phyloP scores from a whole-genome alignment of 805 yeast genomes.

The Pichia pseudocactophila region DNA sequence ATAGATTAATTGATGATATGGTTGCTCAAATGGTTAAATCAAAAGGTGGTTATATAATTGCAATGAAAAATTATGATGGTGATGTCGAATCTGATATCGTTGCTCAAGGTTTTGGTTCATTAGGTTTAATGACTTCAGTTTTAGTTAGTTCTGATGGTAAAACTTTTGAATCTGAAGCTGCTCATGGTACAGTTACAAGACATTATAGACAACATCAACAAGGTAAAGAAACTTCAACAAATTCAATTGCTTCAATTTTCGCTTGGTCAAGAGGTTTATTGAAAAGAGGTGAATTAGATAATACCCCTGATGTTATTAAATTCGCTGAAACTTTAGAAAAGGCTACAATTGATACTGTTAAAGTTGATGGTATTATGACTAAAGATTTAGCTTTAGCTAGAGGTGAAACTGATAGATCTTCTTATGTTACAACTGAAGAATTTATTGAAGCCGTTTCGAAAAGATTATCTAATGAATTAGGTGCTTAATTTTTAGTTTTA shows the following conservation, averaged over 20 bases:
- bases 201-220: slow-evolving; percentile 93
- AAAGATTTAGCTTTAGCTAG: slow-evolving; percentile 88
- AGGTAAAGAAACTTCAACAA: slow-evolving; percentile 95
- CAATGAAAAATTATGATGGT: slow-evolving; percentile 96
- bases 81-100: slow-evolving; percentile 95
- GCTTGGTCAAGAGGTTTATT: slow-evolving; percentile 94
- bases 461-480: slow-evolving; percentile 36
- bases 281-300: slow-evolving; percentile 86
- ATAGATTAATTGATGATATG: slow-evolving; percentile 95
- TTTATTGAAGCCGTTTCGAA: slow-evolving; percentile 74
- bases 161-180: slow-evolving; percentile 94
- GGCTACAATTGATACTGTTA: slow-evolving; percentile 83
- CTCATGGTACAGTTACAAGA: slow-evolving; percentile 98
- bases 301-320: slow-evolving; percentile 72
- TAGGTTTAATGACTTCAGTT: slow-evolving; percentile 97
- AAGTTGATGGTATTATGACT: slow-evolving; percentile 82
- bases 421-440: slow-evolving; percentile 87
- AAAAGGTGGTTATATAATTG: slow-evolving; percentile 89
- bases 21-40: slow-evolving; percentile 98
- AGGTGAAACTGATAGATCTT: slow-evolving; percentile 74
- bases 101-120: slow-evolving; percentile 96
- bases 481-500: slow-evolving; percentile 8
- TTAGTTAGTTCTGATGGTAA: slow-evolving; percentile 94
- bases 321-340: slow-evolving; percentile 74
- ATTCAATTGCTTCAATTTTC: slow-evolving; percentile 93